These are phyloP conservation scores for Diaporthe australafricana DNA, from an alignment of 2,329 filamentous ascomycete genomes.

Conservation along the genomic window DNA sequence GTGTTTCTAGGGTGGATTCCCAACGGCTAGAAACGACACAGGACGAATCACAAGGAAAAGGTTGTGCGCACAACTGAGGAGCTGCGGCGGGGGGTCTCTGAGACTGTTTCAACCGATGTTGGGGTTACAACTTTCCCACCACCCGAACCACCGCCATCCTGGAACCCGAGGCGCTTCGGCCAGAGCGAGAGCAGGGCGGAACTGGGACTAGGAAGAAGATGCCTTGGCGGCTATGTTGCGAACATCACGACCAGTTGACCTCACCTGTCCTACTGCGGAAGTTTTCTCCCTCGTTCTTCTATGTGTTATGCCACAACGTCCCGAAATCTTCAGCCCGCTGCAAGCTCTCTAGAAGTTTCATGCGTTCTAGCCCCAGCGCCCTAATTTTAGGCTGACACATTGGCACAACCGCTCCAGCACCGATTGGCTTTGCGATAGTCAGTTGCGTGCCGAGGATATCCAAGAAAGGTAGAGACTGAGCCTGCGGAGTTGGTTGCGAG, in stretches of 20 bases:
- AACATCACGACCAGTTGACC: conserved; percentile 2
- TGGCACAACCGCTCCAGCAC: background rate
- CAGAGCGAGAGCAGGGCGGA: conserved; percentile 18
- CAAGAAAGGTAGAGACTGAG: background rate
- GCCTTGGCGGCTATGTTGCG: conserved; percentile 4
- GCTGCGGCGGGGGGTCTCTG: conserved; percentile 20
- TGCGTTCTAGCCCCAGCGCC: conserved; percentile 8
- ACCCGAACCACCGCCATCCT: conserved; percentile 21
- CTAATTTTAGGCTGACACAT: conserved; percentile 20
- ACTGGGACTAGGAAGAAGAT: conserved; percentile 4
- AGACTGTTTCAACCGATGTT: conserved; percentile 29
- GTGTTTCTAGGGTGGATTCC: conserved; percentile 19
- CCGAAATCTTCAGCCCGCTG: background rate
- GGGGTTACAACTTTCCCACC: conserved; percentile 28
- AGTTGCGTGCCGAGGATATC: background rate
- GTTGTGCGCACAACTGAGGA: background rate
- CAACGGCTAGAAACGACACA: conserved; percentile 23
- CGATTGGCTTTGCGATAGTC: background rate
- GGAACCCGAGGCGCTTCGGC: conserved; percentile 18
- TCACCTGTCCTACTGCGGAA: background rate
- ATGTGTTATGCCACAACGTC: background rate
- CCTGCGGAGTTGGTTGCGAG: conserved; percentile 8
- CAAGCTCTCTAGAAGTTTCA: conserved; percentile 17
- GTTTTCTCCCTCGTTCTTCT: background rate
- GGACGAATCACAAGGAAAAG: conserved; percentile 25